phyloP scores from a whole-genome alignment of 148 eudicot species.

The Fagopyrum homotropicum region DNA sequence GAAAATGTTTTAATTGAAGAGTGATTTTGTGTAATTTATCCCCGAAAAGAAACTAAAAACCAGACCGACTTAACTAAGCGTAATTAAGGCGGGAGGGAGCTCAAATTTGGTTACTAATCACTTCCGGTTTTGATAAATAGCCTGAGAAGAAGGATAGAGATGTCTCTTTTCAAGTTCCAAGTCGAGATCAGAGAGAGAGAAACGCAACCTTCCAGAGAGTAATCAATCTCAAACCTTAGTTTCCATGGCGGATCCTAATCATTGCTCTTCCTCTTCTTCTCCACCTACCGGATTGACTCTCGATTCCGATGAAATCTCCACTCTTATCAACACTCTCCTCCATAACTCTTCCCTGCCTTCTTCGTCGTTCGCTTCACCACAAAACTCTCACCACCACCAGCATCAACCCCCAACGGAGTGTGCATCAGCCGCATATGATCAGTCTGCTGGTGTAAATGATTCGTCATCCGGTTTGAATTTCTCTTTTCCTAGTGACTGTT shows the following conservation, averaged over 20 bases:
- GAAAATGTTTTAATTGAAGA: too few species aligned
- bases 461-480: not conserved
- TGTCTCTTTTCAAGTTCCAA: too few species aligned
- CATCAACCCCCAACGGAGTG: not conserved
- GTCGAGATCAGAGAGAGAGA: not conserved
- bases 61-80: not conserved
- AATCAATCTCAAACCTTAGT: too few species aligned
- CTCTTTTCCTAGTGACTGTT: not conserved
- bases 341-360: conserved; percentile 32
- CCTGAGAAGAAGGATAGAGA: not conserved
- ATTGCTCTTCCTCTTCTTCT: conserved; percentile 12
- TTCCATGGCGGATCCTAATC: conserved; percentile 23
- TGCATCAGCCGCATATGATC: conserved; percentile 15
- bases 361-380: conserved; percentile 10
- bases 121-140: not conserved
- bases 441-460: not conserved
- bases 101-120: not conserved
- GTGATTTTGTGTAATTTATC: not conserved
- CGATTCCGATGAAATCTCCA: conserved; percentile 61
- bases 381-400: not conserved
- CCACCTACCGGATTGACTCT: conserved; percentile 11
- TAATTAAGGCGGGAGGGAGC: conserved; percentile 11
- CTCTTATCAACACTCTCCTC: conserved; percentile 49
- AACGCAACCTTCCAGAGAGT: conserved; percentile 6
- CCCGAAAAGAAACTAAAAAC: not conserved